A percentile compares a stretch with the other conserved stretches of the same genome.
Evolutionary conservation across 176 grass and related monocot genomes (phyloP).

Genomic region (maize (Zea mays)): Zm-B73-REFERENCE-NAM-5.0 NC_050096.1:283679501-283680000

Average conservation of each 20-base stretch:
- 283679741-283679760: constrained; percentile 32
- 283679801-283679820: constrained; percentile 89
- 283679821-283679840: constrained; percentile 85
- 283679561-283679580: background rate
- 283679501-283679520: constrained; percentile 14
- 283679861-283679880: constrained; percentile 12
- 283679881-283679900: constrained; percentile 7
- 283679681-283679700: background rate
- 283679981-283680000: background rate
- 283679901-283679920: background rate
- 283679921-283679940: constrained; percentile 15
- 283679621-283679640: background rate
- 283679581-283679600: background rate
- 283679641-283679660: background rate
- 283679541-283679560: background rate
- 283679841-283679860: constrained; percentile 26
- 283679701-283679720: constrained; percentile 32
- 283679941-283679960: background rate
- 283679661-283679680: background rate
- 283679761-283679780: constrained; percentile 57
- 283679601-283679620: constrained; percentile 6
- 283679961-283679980: background rate
- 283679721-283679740: constrained; percentile 8
- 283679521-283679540: constrained; percentile 9
- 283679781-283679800: constrained; percentile 96